These are phyloP conservation scores for Tolypocladium nubicola DNA, from an alignment of 2,329 filamentous ascomycete genomes.

Conservation along the genomic window DNA sequence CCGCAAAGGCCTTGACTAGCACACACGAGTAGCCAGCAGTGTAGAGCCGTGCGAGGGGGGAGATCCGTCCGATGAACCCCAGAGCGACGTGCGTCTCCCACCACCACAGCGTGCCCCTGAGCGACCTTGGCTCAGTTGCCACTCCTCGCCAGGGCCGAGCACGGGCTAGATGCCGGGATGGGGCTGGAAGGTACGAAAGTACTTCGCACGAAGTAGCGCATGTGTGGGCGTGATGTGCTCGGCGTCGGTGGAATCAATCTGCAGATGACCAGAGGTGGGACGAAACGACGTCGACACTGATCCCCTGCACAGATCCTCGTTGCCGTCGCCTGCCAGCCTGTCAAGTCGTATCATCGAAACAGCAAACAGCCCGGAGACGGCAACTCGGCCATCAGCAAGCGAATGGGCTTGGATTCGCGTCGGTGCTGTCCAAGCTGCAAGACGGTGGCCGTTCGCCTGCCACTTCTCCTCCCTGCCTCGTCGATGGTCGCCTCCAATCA, in stretches of 20 bases:
- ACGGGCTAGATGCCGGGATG: slow-evolving; percentile 3
- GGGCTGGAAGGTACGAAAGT: not conserved
- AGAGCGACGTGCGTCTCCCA: not conserved
- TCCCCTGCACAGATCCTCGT: not conserved
- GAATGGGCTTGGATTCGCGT: not conserved
- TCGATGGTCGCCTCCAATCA: slow-evolving; percentile 3
- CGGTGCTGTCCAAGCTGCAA: not conserved
- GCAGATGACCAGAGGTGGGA: not conserved
- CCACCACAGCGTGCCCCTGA: not conserved
- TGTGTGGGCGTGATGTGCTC: not conserved
- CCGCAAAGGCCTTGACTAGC: not conserved
- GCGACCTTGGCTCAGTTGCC: not conserved
- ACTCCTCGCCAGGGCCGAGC: not conserved
- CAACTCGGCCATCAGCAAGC: not conserved
- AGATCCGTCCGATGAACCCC: not conserved
- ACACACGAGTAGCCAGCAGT: not conserved
- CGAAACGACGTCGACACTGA: not conserved
- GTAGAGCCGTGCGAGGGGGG: not conserved
- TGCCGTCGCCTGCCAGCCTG: not conserved
- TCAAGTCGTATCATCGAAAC: not conserved
- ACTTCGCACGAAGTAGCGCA: not conserved
- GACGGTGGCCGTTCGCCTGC: not conserved
- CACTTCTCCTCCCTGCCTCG: not conserved
- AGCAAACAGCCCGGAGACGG: not conserved
- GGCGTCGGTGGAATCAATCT: not conserved